phyloP scores from a whole-genome alignment of 129 eudicot genomes.

The Arctium minus region DNA sequence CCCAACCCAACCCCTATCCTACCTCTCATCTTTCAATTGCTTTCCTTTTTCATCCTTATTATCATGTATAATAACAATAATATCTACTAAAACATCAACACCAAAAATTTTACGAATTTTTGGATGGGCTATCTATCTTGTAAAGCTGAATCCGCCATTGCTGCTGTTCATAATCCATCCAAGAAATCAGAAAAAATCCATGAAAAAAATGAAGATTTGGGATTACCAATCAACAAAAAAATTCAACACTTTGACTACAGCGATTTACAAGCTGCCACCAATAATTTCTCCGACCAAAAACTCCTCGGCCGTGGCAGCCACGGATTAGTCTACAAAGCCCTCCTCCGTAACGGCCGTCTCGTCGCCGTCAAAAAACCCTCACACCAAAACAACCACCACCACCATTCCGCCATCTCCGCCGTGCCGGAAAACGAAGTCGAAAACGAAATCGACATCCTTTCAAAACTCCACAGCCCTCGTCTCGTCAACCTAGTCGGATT shows the following conservation, averaged over 20 bases:
- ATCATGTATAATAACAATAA: neutral
- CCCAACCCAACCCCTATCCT: neutral
- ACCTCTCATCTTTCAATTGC: neutral
- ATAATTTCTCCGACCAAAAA: conserved; percentile 67
- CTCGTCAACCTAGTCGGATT: conserved; percentile 78
- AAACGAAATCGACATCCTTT: conserved; percentile 70
- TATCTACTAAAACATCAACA: neutral
- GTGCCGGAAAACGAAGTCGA: conserved; percentile 56
- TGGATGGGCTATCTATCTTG: conserved; percentile 77
- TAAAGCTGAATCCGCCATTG: conserved; percentile 60
- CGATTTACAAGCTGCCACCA: conserved; percentile 78
- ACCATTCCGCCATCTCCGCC: conserved; percentile 12
- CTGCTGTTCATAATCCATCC: conserved; percentile 37
- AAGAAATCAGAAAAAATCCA: conserved; percentile 15
- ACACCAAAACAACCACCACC: conserved; percentile 15
- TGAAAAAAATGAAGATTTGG: neutral
- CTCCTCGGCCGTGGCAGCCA: conserved; percentile 93
- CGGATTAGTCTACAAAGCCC: conserved; percentile 87
- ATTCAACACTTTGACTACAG: conserved; percentile 64
- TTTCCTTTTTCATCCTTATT: neutral
- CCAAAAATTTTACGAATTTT: neutral
- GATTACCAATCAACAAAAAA: conserved; percentile 27
- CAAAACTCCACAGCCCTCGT: conserved; percentile 63
- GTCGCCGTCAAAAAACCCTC: conserved; percentile 87
- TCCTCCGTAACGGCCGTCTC: conserved; percentile 68